Evolutionary conservation across 2,329 filamentous ascomycete species (phyloP).

Genomic region (Fusarium tricinctum): DNA sequence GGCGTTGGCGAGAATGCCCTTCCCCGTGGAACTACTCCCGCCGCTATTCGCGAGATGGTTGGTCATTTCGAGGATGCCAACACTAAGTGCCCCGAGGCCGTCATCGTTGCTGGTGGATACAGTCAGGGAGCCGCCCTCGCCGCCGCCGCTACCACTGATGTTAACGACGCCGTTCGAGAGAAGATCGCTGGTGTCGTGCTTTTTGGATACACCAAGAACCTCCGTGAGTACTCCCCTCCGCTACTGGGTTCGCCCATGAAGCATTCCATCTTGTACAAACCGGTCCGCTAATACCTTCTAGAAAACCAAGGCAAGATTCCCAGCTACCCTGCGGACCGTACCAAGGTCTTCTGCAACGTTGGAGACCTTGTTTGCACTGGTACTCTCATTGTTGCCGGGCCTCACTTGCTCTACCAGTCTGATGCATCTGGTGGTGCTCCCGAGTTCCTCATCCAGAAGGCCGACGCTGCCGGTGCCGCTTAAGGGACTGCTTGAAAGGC

Average conservation of each 20-base stretch:
- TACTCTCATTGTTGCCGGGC: conserved; percentile 48
- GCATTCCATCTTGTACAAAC: not conserved
- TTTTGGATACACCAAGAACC: conserved; percentile 61
- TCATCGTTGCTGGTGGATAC: conserved; percentile 59
- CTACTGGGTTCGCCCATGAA: not conserved
- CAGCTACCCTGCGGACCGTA: conserved; percentile 54
- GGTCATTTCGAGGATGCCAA: conserved; percentile 57
- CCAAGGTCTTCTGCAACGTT: conserved; percentile 56
- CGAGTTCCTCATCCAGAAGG: conserved; percentile 36
- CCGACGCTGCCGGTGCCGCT: conserved; percentile 19
- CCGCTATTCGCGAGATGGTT: conserved; percentile 58
- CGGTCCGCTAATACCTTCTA: not conserved
- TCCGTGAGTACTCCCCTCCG: conserved; percentile 32
- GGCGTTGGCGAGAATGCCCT: conserved; percentile 55
- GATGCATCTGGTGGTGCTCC: conserved; percentile 22
- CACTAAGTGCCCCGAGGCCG: conserved; percentile 59
- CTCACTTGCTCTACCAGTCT: conserved; percentile 32
- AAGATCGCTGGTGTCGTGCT: conserved; percentile 56
- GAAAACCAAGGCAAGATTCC: conserved; percentile 56
- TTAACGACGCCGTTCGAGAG: conserved; percentile 49
- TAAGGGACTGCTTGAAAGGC: not conserved
- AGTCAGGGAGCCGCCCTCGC: conserved; percentile 62
- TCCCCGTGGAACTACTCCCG: conserved; percentile 54
- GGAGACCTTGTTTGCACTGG: conserved; percentile 57
- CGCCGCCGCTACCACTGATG: conserved; percentile 56